Evolutionary conservation across 495 filamentous ascomycete genomes (phyloP).

Genomic region (Xylaria acuta): DNA sequence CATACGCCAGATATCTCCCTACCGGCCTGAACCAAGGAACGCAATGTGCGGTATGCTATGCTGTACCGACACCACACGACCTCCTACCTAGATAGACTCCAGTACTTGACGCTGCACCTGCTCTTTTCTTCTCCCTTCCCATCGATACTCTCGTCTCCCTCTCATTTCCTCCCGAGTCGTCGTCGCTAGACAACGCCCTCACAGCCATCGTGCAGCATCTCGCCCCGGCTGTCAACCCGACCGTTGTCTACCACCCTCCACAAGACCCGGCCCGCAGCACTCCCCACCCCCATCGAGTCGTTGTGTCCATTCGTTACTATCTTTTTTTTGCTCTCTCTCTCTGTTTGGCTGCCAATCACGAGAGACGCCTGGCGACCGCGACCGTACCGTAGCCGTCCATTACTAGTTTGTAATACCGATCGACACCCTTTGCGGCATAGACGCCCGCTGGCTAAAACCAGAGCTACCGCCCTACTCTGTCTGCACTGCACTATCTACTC

Average conservation of each 20-base stretch:
- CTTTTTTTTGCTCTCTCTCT: constrained; percentile 24
- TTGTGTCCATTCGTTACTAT: constrained; percentile 29
- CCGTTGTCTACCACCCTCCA: constrained; percentile 24
- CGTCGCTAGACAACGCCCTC: constrained; percentile 20
- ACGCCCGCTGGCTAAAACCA: constrained; percentile 18
- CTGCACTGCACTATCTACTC: constrained; percentile 6
- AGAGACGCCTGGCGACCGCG: constrained; percentile 17
- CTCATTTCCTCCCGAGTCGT: constrained; percentile 21
- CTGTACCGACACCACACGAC: constrained; percentile 5
- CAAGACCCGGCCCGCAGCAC: constrained; percentile 19
- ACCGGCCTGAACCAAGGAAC: constrained; percentile 19
- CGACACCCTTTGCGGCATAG: constrained; percentile 20
- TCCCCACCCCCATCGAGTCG: constrained; percentile 3
- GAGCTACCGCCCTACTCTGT: constrained; percentile 18
- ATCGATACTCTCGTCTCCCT: constrained; percentile 9
- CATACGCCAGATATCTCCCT: not conserved
- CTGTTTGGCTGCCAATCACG: constrained; percentile 3
- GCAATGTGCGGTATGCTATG: constrained; percentile 17
- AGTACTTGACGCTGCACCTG: constrained; percentile 15
- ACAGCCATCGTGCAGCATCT: constrained; percentile 25
- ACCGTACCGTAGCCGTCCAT: constrained; percentile 2
- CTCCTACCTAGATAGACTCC: not conserved
- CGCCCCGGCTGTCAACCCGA: constrained; percentile 15
- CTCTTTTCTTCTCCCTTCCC: constrained; percentile 16
- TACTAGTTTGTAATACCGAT: constrained; percentile 28